Evolutionary conservation across 768 basidiomycete genomes (phyloP).

Genomic region (Termitomyces sp.): DNA sequence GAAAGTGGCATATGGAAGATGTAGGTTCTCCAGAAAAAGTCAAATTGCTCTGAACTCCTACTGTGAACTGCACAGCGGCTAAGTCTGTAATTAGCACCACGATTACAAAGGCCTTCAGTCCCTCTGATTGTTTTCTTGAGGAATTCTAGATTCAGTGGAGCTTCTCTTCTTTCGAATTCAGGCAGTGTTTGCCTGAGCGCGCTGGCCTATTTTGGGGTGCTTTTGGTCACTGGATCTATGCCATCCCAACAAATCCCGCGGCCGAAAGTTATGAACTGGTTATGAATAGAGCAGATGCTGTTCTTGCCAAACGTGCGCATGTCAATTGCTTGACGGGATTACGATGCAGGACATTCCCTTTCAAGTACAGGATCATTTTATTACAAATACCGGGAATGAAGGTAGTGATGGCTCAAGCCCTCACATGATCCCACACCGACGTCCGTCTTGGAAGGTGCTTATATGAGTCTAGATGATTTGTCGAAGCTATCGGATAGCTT

Average conservation of each 20-base stretch:
- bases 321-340: neutral
- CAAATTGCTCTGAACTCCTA: neutral
- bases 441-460: neutral
- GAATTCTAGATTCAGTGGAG: neutral
- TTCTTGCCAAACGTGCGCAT: neutral
- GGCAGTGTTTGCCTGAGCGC: neutral
- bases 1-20: no score
- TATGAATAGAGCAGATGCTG: neutral
- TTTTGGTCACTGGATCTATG: neutral
- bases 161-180: neutral
- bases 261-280: neutral
- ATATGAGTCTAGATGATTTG: neutral
- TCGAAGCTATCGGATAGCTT: neutral
- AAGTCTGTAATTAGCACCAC: neutral
- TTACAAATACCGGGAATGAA: neutral
- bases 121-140: neutral
- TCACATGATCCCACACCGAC: no score
- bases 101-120: neutral
- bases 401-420: neutral
- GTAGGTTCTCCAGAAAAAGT: neutral
- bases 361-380: neutral
- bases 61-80: neutral
- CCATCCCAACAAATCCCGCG: neutral
- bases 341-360: neutral
- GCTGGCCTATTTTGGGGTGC: neutral